These are phyloP conservation scores for Eucalyptus urophylla DNA, from an alignment of 345 rosid genomes.

Conservation along the genomic window DNA sequence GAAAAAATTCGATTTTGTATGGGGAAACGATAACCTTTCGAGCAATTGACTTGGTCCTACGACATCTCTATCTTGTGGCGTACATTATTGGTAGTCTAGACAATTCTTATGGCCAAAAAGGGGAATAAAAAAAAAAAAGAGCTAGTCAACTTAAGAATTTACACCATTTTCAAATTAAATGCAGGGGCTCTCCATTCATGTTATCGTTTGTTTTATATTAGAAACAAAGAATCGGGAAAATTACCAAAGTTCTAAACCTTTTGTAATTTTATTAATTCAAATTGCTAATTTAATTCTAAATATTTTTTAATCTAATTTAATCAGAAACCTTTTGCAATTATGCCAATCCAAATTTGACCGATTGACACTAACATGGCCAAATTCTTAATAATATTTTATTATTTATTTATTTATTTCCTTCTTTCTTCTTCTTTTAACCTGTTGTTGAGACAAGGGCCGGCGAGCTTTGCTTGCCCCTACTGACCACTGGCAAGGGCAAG, in stretches of 20 bases:
- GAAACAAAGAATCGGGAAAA: too few species aligned
- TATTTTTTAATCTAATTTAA: too few species aligned
- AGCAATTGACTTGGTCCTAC: neutral
- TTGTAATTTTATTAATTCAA: too few species aligned
- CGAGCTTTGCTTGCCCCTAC: accelerated
- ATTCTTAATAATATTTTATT: too few species aligned
- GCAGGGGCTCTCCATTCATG: neutral
- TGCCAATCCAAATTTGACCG: accelerated
- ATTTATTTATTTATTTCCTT: too few species aligned
- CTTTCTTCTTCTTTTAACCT: too few species aligned
- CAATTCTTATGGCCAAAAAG: neutral
- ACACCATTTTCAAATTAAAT: neutral
- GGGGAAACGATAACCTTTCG: neutral
- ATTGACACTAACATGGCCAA: too few species aligned
- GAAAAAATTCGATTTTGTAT: neutral
- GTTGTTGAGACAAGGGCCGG: too few species aligned
- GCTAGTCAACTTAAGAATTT: neutral
- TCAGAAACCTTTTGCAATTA: accelerated
- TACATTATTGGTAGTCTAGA: neutral
- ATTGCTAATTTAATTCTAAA: too few species aligned
- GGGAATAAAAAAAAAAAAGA: neutral
- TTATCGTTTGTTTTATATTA: neutral
- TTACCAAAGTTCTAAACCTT: too few species aligned
- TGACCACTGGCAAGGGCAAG: too few species aligned
- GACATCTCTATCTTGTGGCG: neutral